phyloP scores from a whole-genome alignment of 2,329 filamentous ascomycete species.

The Xylaria arbuscula region DNA sequence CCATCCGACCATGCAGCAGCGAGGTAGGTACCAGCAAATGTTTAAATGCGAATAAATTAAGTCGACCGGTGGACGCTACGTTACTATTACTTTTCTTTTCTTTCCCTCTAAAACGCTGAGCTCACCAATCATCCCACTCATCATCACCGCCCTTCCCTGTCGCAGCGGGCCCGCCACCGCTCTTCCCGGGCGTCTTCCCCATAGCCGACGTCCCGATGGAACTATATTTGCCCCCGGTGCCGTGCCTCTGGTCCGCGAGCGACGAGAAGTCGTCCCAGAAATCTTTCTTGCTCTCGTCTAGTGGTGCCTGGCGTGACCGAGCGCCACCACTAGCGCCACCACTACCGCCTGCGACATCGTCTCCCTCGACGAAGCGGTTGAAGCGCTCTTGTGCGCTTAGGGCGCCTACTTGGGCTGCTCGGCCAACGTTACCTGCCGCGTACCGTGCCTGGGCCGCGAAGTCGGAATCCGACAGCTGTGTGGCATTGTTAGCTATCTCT shows the following conservation, averaged over 20 bases:
- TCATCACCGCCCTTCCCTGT: slow-evolving; percentile 62
- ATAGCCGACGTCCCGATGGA: slow-evolving; percentile 70
- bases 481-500: slow-evolving; percentile 15
- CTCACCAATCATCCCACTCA: slow-evolving; percentile 74
- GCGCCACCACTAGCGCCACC: slow-evolving; percentile 42
- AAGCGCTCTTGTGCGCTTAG: slow-evolving; percentile 82
- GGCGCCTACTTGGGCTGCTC: slow-evolving; percentile 75
- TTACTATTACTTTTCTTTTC: neutral
- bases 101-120: neutral
- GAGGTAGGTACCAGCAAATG: slow-evolving; percentile 31
- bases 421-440: slow-evolving; percentile 73
- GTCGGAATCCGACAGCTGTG: slow-evolving; percentile 81
- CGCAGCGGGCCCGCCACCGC: slow-evolving; percentile 40
- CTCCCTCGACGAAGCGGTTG: slow-evolving; percentile 87
- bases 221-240: slow-evolving; percentile 54
- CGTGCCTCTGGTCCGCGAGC: slow-evolving; percentile 67
- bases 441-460: slow-evolving; percentile 74
- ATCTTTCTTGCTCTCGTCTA: slow-evolving; percentile 76
- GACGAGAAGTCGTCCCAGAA: slow-evolving; percentile 94
- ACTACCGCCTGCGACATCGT: slow-evolving; percentile 48
- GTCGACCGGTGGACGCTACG: slow-evolving; percentile 31
- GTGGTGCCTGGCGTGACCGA: slow-evolving; percentile 49
- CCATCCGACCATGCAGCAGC: slow-evolving; percentile 43
- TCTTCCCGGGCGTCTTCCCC: slow-evolving; percentile 62
- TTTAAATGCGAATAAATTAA: slow-evolving; percentile 9